Conservation (phyloP, 306 rosid genomes). For the Amphicarpaea edgeworthii region DNA sequence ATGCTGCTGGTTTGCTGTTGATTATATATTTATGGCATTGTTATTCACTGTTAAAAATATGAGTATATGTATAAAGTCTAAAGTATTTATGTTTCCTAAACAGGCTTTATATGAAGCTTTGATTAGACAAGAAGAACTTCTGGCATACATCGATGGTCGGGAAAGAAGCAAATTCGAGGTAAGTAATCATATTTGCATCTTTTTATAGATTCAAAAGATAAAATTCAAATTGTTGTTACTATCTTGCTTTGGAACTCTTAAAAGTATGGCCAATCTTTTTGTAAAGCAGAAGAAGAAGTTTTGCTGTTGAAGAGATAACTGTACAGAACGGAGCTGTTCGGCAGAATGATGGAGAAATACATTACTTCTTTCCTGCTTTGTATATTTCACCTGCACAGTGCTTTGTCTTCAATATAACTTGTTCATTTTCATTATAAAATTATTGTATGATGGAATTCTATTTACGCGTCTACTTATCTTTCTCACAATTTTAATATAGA, state of each 20-base stretch:
- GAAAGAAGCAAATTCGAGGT: slow-evolving; percentile 67
- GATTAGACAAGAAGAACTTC: slow-evolving; percentile 90
- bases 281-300: slow-evolving; percentile 61
- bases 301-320: slow-evolving; percentile 65
- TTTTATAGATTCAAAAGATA: slow-evolving; percentile 4
- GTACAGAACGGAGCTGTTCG: slow-evolving; percentile 46
- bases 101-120: slow-evolving; percentile 87
- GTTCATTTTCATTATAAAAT: slow-evolving; percentile 24
- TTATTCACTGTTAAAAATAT: slow-evolving; percentile 24
- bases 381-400: slow-evolving; percentile 31
- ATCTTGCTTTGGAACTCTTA: slow-evolving; percentile 32
- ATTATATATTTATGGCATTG: slow-evolving; percentile 14
- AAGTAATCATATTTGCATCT: slow-evolving; percentile 40
- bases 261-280: slow-evolving; percentile 29
- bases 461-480: slow-evolving; percentile 1
- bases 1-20: slow-evolving; percentile 17
- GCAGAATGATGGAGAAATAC: slow-evolving; percentile 6
- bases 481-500: neutral
- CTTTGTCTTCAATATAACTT: slow-evolving; percentile 36
- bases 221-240: slow-evolving; percentile 12
- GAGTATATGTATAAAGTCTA: slow-evolving; percentile 4
- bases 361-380: slow-evolving; percentile 35
- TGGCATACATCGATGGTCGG: slow-evolving; percentile 76
- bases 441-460: slow-evolving; percentile 35
- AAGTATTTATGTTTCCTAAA: slow-evolving; percentile 37